Base-by-base conservation (phyloP, 106 monocot species). In the Dendrobium officinale region DNA sequence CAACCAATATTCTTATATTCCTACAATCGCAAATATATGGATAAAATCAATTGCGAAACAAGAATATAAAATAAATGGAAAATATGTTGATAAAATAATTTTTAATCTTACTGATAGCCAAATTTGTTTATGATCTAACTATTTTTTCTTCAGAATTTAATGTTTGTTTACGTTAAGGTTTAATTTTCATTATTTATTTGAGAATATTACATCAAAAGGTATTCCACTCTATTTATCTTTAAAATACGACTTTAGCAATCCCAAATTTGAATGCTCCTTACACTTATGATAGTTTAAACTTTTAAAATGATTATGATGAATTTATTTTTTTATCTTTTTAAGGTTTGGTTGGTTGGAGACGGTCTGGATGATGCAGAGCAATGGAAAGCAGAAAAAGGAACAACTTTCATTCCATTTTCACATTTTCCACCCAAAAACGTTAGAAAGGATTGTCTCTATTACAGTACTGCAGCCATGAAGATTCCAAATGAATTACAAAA, bases 341-440 rank as follows among this genome's bases (percentile, higher is more conserved):
- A 94, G 93, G 85, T 94, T 0, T 91, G 91, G 93, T 55, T 94
- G 55, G 81, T 89, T 19, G 89, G 87, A 42, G 89, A 91, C 59
- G 88, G 86, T 45, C 11, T 89, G 61, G 85, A 82, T 7, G 83
- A 85, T 56, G 68, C 77, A 68, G 91, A 92, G 22, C 90, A 91
- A 75, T 87, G 19, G 74, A 86, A 66, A 56, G 92, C 95, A 16
- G 67, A 74, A 61, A 91, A 87, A 67, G 89, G 91, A 42, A 85
- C 91, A 59, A 73, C 42, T 9, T 85, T 93, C 49, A 88, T 95
- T 59, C 89, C 92, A 6, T 89, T 87, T 75, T 88, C 91, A 5
- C 92, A 91, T 64, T 93, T 92, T 64, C 95, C 95, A 17, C 77
- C 78, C 2, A 91, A 81, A 73, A 85, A 79, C 33, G 42, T 84